Base-by-base conservation (phyloP, 805 yeast species). In the Citeromyces matritensis region DNA sequence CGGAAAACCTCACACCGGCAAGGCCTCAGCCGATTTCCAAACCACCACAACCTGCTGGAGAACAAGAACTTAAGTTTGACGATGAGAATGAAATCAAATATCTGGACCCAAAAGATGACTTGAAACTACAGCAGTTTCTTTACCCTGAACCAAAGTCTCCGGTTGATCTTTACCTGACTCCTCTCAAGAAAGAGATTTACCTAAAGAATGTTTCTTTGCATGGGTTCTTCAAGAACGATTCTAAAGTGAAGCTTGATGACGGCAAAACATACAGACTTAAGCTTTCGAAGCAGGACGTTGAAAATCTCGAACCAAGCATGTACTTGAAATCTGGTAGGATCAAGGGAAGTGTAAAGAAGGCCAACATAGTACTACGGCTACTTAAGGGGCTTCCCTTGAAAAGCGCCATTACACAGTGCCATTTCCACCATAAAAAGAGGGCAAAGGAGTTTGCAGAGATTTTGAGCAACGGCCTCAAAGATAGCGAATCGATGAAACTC, bases 361-460 rank as follows among this genome's bases (percentile, higher is more conserved):
- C 91, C 29, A 83, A 83, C 8, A 60, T 73, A 26, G 79, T 84
- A 30, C 62, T 82, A 40, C 66, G 96, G 41, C 70, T 85, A 46
- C 67, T 86, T 36, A 68, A 82, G 35, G 77, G 77, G 23, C 57
- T 80, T 54, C 66, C 72, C 33, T 72, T 82, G 24, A 69, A 73
- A 42, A 70, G 69, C 27, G 97, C 96, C 32, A 79, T 88, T 42
- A 83, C 88, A 26, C 96, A 86, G 57, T 75, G 86, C 43, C 96
- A 88, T 53, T 88, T 88, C 61, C 72, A 74, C 49, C 66, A 74
- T 30, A 84, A 83, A 57, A 72, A 77, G 44, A 69, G 85, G 53
- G 70, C 93, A 23, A 65, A 76, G 34, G 94, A 85, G 40, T 65
- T 85, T 34, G 86, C 75, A 32, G 79, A 73, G 38, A 57, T 86